Conservation (phyloP, 352 stramenopile species). For the Pythium aristosporum region DNA sequence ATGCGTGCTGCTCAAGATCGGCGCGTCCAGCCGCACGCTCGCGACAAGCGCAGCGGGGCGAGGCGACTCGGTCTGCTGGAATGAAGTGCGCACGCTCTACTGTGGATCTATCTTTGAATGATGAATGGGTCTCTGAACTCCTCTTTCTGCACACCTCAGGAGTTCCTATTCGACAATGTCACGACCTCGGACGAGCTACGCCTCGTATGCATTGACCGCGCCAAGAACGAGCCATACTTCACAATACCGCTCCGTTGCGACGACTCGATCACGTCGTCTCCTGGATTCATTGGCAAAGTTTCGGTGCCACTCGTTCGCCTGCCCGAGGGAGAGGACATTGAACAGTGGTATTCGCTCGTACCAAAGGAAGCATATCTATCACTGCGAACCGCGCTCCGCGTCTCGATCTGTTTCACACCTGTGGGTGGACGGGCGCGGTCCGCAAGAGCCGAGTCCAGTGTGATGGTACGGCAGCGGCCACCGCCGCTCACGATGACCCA, state of each 20-base stretch:
- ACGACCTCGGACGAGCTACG: constrained; percentile 57
- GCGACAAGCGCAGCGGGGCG: constrained; percentile 45
- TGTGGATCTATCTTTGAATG: background rate
- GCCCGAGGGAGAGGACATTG: constrained; percentile 73
- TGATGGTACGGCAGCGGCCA: constrained; percentile 17
- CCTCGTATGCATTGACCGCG: constrained; percentile 71
- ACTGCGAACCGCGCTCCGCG: constrained; percentile 59
- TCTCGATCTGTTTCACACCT: constrained; percentile 71
- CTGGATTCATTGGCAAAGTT: constrained; percentile 79
- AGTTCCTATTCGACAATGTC: constrained; percentile 73
- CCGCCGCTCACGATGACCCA: constrained; percentile 24
- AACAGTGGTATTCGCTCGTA: constrained; percentile 83
- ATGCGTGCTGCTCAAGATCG: constrained; percentile 46
- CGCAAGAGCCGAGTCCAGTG: constrained; percentile 20
- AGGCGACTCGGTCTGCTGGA: constrained; percentile 44
- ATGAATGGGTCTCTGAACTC: background rate
- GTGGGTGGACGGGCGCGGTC: constrained; percentile 29
- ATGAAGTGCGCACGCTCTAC: constrained; percentile 23
- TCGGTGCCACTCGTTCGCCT: constrained; percentile 62
- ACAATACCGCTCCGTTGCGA: constrained; percentile 42
- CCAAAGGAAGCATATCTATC: constrained; percentile 46
- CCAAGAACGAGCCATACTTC: constrained; percentile 45
- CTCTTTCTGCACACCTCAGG: constrained; percentile 30
- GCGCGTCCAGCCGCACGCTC: constrained; percentile 31
- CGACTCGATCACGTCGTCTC: constrained; percentile 36